Evolutionary conservation across 2,329 filamentous ascomycete species (phyloP), one percentile per base, ranked within the genome.

Genomic region (Hymenoscyphus albidus): DNA sequence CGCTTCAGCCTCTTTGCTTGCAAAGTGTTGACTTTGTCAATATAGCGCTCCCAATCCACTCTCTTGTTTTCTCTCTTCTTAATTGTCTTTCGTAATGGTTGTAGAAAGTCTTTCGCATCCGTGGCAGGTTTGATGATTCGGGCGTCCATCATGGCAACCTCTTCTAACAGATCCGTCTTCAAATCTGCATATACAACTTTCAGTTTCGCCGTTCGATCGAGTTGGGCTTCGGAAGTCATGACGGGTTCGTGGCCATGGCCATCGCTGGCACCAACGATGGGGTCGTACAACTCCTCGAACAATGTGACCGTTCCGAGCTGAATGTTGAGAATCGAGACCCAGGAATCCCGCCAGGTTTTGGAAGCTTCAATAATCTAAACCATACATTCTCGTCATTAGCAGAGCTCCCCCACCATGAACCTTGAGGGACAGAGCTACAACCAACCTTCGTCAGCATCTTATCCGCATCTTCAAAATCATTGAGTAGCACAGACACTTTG

Each of bases 1-100:
- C 87, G 85, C 44, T 85, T 88, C 27, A 84, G 79, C 76, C 95
- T 95, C 74, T 88, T 88, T 70, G 87, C 81, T 51, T 63, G 61
- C 9, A 88, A 82, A 71, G 85, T 86, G 72, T 90, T 88, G 42
- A 88, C 87, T 67, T 88, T 87, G 70, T 88, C 85, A 75, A 91
- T 87, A 70, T 88, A 88, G 70, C 90, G 86, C 77, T 96, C 92
- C 73, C 88, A 95, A 75, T 96, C 92, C 65, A 93, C 76, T 62
- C 92, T 88, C 77, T 88, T 91, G 72, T 93, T 90, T 74, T 95
- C 91, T 58, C 92, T 82, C 76, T 92, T 93, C 78, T 94, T 95
- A 73, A 96, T 91, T 0, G 88, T 88, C 78, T 93, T 95, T 73
- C 90, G 88, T 74, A 95, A 82, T 1, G 89, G 87, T 69, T 88